Evolutionary conservation across 441 rosid genomes (phyloP), one percentile per base, ranked within the genome.

Genomic region (Lepidium campestre): DNA sequence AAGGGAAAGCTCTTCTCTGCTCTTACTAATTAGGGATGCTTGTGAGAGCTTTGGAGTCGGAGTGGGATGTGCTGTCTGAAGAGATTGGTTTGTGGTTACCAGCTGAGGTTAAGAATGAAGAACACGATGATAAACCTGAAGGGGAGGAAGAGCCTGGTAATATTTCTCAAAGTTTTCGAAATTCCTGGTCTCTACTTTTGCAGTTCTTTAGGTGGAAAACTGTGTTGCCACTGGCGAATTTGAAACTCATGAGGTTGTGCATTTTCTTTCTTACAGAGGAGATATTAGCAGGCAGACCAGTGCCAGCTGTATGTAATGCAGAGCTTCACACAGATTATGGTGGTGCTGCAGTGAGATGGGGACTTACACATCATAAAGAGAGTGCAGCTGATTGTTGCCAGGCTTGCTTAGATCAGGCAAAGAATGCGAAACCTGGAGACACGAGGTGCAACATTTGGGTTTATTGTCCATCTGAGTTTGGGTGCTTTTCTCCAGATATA

Each of bases 341-440:
- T 49, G 99, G 99, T 36, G 85, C 68, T 39, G 99, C 99, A 55
- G 95, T 94, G 59, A 85, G 90, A 78, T 94, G 99, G 99, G 99
- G 99, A 67, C 97, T 86, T 14, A 85, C 96, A 13, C 91, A 91
- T 75, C 98, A 75, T 46, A 89, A 85, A 82, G 97, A 91, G 75
- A 94, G 98, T 78, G 99, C 98, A 32, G 96, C 96, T 7, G 97
- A 91, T 57, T 94, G 99, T 77, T 94, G 99, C 79, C 93, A 91
- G 69, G 96, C 98, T 57, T 94, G 99, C 79, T 77, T 90, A 70
- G 94, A 91, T 71, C 99, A 91, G 56, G 94, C 97, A 35, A 85
- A 82, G 71, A 62, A 31, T 56, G 97, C 96, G 2, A 85, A 76
- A 57, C 87, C 91, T 12, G 96, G 91, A 62, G 87, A 90, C 72